Base-by-base conservation (phyloP, 257 asterid species). In the Solanum ossicruentum region DNA sequence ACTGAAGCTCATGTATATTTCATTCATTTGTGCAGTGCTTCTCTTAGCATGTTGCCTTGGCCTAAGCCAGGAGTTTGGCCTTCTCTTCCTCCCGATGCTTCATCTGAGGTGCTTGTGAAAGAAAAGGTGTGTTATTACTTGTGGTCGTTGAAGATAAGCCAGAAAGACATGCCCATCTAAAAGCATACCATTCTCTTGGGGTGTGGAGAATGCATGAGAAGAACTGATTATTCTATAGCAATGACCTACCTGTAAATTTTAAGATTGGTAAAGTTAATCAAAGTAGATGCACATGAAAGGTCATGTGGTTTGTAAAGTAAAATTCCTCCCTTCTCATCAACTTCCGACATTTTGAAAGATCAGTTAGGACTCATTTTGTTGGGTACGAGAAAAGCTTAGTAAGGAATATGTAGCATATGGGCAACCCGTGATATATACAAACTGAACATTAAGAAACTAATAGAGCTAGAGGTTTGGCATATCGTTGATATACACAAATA, bases 51-150 rank as follows among this genome's bases (percentile, higher is more conserved):
- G 97, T 90, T 97, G 83, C 97, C 98, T 28, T 97, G 99, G 99
- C 98, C 99, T 56, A 97, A 97, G 92, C 98, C 97, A 61, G 95
- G 93, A 88, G 93, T 92, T 86, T 97, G 98, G 99, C 99, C 99
- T 84, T 86, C 97, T 86, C 94, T 97, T 86, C 99, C 99, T 72
- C 65, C 98, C 54, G 89, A 93, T 89, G 91, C 95, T 90, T 94
- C 99, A 56, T 84, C 97, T 26, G 95, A 92, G 90, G 96, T 93
- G 89, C 94, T 95, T 89, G 93, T 88, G 85, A 97, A 97, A 92
- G 99, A 97, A 92, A 97, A 97, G 94, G 99, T 93, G 88, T 66
- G 91, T 89, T 84, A 82, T 78, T 84, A 82, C 77, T 79, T 9
- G 23, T 77, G 83, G 84, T 83, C 83, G 56, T 81, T 84, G 72